Evolutionary conservation across 129 eudicot genomes (phyloP), one percentile per base, ranked within the genome.

Genomic region (Ambrosia trifida): DNA sequence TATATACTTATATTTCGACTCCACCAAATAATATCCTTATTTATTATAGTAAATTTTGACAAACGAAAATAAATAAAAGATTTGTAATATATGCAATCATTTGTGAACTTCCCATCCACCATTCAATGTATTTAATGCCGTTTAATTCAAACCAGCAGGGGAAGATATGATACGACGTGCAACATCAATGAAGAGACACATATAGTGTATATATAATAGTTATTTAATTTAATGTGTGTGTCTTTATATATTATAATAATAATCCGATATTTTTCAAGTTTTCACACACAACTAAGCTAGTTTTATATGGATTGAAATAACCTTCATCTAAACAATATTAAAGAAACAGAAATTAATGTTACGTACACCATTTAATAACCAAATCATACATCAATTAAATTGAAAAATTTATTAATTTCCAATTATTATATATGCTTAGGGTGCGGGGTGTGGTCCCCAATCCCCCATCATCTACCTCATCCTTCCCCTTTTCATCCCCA

Each of bases 21-120:
- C 35, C 50, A 61, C 59, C 61, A 33, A 73, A 73, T 73, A 32
- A 36, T 28, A 35, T 35, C 6, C 40, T 4, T 35, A 35, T 35
- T 35, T 6, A 3, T 35, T 35, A 35, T 35, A 35, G 4, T 35
- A 35, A 35, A 18, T 73, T 19, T 13, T 16, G 13, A 52, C 13
- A 5, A 46, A 46, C 0, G 0, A 46, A 46, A 13, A 14, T 5
- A 7, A 16, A 0, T 0, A 50, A 50, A 16, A n/a, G 57, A 50
- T 50, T 50, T 50, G 57, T 18, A 18, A 50, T n/a, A 50, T n/a
- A 50, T 50, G 57, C 57, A 6, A 1, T 50, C 3, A 52, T 52
- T 6, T 11, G 19, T 52, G 5, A 19, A 54, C 62, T 20, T 54
- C 62, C 14, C 62, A 54, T 54, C 62, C 35, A 54, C 62, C 33